Evolutionary conservation across 208 protist species (phyloP).

Genomic region (Jaenimonas drosophilae): DNA sequence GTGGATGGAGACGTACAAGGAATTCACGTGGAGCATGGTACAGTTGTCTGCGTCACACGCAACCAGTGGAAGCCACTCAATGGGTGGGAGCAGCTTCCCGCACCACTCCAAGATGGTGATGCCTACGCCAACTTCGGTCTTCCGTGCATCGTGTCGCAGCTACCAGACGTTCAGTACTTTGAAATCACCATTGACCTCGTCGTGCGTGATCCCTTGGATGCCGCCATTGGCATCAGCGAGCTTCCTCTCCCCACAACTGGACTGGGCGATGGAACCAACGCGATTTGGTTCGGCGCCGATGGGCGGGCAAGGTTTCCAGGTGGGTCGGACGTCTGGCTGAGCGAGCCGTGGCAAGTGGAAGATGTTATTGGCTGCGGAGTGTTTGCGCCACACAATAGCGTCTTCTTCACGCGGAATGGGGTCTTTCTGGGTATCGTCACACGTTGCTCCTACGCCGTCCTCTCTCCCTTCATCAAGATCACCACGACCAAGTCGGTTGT

Average conservation of each 20-base stretch:
- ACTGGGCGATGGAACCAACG: too few relatives aligned
- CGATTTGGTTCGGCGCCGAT: constrained; percentile 16
- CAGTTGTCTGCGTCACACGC: constrained; percentile 58
- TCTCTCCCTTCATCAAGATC: constrained; percentile 61
- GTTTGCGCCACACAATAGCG: constrained; percentile 51
- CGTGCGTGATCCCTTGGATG: constrained; percentile 22
- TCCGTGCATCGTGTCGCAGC: constrained; percentile 53
- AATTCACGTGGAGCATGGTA: constrained; percentile 62
- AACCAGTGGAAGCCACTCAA: constrained; percentile 68
- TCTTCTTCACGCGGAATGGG: constrained; percentile 87
- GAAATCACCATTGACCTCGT: constrained; percentile 67
- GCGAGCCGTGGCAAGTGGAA: constrained; percentile 39
- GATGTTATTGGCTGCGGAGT: constrained; percentile 85
- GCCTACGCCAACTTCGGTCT: constrained; percentile 57
- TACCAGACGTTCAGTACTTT: constrained; percentile 81
- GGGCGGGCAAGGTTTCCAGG: too few relatives aligned
- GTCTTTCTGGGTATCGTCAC: constrained; percentile 73
- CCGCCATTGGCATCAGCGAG: constrained; percentile 53
- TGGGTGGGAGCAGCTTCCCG: constrained; percentile 12
- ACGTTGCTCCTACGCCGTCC: constrained; percentile 25
- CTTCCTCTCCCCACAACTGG: constrained; percentile 30
- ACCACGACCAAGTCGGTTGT: constrained; percentile 39
- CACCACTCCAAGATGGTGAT: constrained; percentile 20
- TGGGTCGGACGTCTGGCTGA: constrained; percentile 32
- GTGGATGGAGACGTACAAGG: constrained; percentile 77